A percentile compares a stretch with the other conserved stretches of the same genome.
Conservation (phyloP, 140 eudicot genomes). For the Bidens hawaiensis region DNA sequence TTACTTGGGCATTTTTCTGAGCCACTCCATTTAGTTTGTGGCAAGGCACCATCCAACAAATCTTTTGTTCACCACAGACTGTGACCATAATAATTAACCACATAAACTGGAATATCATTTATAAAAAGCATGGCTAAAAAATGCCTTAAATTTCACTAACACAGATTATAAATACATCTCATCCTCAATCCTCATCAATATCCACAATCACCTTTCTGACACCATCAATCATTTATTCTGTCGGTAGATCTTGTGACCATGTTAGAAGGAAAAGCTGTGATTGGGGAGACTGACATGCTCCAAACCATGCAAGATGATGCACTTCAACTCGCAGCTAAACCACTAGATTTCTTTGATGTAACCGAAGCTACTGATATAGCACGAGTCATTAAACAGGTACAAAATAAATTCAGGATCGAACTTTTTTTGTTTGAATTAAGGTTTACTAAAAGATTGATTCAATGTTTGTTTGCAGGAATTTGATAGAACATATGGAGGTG, state of each 20-base stretch:
- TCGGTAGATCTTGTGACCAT: slow-evolving; percentile 14
- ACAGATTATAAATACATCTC: neutral
- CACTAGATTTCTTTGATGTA: slow-evolving; percentile 83
- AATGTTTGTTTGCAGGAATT: slow-evolving; percentile 56
- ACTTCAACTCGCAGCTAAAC: slow-evolving; percentile 75
- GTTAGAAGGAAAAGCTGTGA: slow-evolving; percentile 84
- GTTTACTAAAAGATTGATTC: neutral
- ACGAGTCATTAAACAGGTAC: slow-evolving; percentile 72
- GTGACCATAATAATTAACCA: slow-evolving; percentile 19
- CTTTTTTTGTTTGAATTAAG: neutral
- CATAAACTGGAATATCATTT: slow-evolving; percentile 14
- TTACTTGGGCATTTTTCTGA: slow-evolving; percentile 5
- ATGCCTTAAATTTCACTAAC: neutral
- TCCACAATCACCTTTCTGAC: slow-evolving; percentile 11
- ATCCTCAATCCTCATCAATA: slow-evolving; percentile 5
- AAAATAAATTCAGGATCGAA: neutral
- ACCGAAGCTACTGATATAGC: too few relatives aligned
- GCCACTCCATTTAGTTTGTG: slow-evolving; percentile 31
- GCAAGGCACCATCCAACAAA: slow-evolving; percentile 29
- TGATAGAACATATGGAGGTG: slow-evolving; percentile 64
- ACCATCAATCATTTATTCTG: neutral
- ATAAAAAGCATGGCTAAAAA: neutral
- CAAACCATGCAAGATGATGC: slow-evolving; percentile 77
- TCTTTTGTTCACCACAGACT: neutral
- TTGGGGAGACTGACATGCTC: slow-evolving; percentile 82